Conservation (phyloP, 768 basidiomycete species). For the Mycena rosella region DNA sequence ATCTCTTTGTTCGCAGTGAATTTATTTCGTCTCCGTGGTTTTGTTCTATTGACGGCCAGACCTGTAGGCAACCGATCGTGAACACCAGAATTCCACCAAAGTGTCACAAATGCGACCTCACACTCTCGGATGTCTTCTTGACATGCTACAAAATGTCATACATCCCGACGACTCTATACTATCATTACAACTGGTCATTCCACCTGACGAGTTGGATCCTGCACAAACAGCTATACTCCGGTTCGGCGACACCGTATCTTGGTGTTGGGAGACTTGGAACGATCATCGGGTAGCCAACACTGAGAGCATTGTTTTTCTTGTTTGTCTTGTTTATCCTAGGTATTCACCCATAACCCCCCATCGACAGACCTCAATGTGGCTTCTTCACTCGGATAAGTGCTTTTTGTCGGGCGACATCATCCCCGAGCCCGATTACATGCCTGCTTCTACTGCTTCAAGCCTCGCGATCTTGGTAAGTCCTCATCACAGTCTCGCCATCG, state of each 20-base stretch:
- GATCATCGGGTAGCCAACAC: conserved; percentile 64
- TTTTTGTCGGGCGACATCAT: not conserved
- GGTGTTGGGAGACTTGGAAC: conserved; percentile 76
- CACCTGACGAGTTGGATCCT: conserved; percentile 49
- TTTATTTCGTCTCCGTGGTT: conserved; percentile 21
- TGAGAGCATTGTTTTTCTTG: conserved; percentile 64
- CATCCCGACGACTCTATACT: conserved; percentile 39
- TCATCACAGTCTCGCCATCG: not conserved
- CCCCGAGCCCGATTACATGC: conserved; percentile 12
- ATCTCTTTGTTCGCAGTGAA: conserved; percentile 56
- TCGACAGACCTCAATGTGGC: conserved; percentile 65
- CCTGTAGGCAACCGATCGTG: conserved; percentile 41
- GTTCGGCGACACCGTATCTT: conserved; percentile 69
- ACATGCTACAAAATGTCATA: conserved; percentile 58
- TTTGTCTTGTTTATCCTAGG: conserved; percentile 44
- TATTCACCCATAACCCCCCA: not conserved
- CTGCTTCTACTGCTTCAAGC: conserved; percentile 25
- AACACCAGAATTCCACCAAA: conserved; percentile 16
- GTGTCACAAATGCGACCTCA: conserved; percentile 58
- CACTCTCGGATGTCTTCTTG: conserved; percentile 57
- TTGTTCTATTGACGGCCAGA: conserved; percentile 5
- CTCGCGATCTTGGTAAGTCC: conserved; percentile 44
- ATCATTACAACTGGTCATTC: conserved; percentile 36
- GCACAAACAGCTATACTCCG: conserved; percentile 66
- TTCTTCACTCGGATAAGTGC: conserved; percentile 55